Evolutionary conservation across 2,329 filamentous ascomycete species (phyloP).

Genomic region (Leptosphaerulina australis): DNA sequence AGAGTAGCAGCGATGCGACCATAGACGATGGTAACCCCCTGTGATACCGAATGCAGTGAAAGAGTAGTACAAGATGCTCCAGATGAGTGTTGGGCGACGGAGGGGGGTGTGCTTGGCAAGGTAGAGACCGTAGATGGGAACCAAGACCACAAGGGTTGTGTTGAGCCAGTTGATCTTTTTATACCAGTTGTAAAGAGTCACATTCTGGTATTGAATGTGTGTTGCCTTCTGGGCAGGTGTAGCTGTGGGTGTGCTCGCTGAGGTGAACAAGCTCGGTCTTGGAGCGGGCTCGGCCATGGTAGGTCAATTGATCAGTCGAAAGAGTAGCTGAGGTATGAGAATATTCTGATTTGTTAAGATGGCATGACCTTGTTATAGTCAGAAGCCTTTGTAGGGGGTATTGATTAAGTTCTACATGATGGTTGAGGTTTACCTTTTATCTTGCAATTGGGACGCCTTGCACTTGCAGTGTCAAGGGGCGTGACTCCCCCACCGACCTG

Average conservation of each 20-base stretch:
- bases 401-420: no score
- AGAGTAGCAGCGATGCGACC: constrained; percentile 60
- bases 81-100: constrained; percentile 71
- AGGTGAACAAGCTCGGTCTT: constrained; percentile 8
- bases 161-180: constrained; percentile 94
- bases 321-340: no score
- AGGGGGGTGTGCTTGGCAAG: constrained; percentile 79
- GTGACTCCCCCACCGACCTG: no score
- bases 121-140: constrained; percentile 75
- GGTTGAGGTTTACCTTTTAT: no score
- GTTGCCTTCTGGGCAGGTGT: constrained; percentile 16
- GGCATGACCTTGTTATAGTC: no score
- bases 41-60: constrained; percentile 72
- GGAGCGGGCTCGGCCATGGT: constrained; percentile 14
- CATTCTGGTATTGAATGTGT: constrained; percentile 28
- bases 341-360: no score
- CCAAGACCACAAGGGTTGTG: constrained; percentile 75
- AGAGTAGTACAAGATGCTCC: constrained; percentile 79
- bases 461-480: no score
- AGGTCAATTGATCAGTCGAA: not conserved
- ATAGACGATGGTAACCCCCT: constrained; percentile 72
- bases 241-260: constrained; percentile 4
- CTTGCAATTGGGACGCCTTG: no score
- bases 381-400: no score
- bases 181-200: constrained; percentile 71